Base-by-base conservation (phyloP, 129 eudicot genomes). In the Deinandra increscens region DNA sequence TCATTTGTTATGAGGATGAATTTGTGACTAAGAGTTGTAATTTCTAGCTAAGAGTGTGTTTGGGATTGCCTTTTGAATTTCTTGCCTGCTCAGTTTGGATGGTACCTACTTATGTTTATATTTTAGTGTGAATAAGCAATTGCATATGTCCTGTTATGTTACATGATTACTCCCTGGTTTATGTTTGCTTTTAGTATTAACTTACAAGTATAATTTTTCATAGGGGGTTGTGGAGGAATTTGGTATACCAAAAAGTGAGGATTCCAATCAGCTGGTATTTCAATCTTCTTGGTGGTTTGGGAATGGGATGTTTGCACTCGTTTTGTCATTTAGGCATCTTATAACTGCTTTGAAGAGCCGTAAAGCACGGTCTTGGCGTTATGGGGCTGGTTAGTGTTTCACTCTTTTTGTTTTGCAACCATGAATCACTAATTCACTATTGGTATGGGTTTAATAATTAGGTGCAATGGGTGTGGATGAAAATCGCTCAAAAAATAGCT, bases 341-440 rank as follows among this genome's bases (percentile, higher is more conserved):
- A 80, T 89, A 49, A 88, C 95, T 64, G 95, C 91, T 65, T 80
- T 92, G 76, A 86, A 77, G 73, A 92, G 96, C 81, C 91, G 98
- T 15, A 92, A 86, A 70, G 98, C 98, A 78, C 81, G 98, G 76
- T 89, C 96, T 11, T 92, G 98, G 98, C 95, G 98, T 45, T 92
- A 92, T 76, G 98, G 98, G 34, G 43, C 95, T 49, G 98, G 98
- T 92, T 38, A 65, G 61, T 59, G 15, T 68, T 66, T 67, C 44
- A 64, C 53, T 43, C 22, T 70, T 9, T 56, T 56, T 56, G 37
- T 55, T 56, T 26, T 56, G 17, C 14, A 56, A 14, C 37, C 38
- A 26, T 7, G 13, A 56, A 26, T 56, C 39, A 1, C 17, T 56
- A 56, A 11, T n/a, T n/a, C n/a, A n/a, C n/a, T n/a, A n/a, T n/a